These are phyloP conservation scores for Cryptosporidium bovis DNA, from an alignment of 169 alveolate genomes.

Conservation along the genomic window DNA sequence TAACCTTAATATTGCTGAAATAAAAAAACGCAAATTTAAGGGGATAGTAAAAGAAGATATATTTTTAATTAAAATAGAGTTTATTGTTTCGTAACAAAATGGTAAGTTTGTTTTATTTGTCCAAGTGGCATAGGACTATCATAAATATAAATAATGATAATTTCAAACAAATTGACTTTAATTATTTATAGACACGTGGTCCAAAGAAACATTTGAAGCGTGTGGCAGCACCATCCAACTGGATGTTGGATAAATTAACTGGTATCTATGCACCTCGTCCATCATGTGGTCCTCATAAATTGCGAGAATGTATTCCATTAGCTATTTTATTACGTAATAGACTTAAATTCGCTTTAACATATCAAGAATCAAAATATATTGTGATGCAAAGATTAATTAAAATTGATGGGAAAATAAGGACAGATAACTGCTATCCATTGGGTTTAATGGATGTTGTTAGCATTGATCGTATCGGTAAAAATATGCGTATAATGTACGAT, in stretches of 20 bases:
- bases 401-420: slow-evolving; percentile 96
- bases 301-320: slow-evolving; percentile 96
- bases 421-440: slow-evolving; percentile 96
- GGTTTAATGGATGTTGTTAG: slow-evolving; percentile 97
- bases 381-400: slow-evolving; percentile 96
- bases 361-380: slow-evolving; percentile 93
- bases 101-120: slow-evolving; percentile 40
- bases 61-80: no score
- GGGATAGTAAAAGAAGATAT: no score
- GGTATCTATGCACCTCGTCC: slow-evolving; percentile 94
- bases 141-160: not conserved
- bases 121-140: no score
- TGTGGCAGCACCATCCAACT: slow-evolving; percentile 97
- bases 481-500: slow-evolving; percentile 96
- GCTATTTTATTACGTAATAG: slow-evolving; percentile 93
- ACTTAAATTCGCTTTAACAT: slow-evolving; percentile 92
- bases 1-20: no score
- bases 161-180: not conserved
- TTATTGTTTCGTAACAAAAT: not conserved
- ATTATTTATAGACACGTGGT: slow-evolving; percentile 94
- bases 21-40: no score
- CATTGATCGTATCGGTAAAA: slow-evolving; percentile 93
- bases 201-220: slow-evolving; percentile 99
- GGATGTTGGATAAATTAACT: slow-evolving; percentile 98
- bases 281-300: slow-evolving; percentile 97